Evolutionary conservation across 2,329 filamentous ascomycete species (phyloP), one percentile per base, ranked within the genome.

Genomic region (Diaporthe amygdali): DNA sequence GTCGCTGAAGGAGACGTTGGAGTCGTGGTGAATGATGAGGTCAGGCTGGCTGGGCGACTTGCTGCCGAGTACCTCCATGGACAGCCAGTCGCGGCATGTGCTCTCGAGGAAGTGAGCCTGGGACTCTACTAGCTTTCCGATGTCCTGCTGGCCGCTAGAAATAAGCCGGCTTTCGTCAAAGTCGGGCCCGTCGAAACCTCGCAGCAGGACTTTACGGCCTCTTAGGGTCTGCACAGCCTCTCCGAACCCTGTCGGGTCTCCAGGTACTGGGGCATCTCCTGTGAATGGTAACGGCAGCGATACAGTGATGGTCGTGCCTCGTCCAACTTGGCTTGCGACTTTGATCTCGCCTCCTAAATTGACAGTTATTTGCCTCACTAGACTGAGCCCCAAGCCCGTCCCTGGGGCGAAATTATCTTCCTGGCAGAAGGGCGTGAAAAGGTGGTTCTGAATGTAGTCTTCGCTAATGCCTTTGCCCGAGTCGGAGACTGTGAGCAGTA

Each of bases 391-490:
- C 0, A 94, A 82, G 0, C 92, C 91, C 0, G 89, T 88, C 0
- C 92, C 91, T 0, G 88, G 85, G 0, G 87, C 84, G 0, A 93
- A 78, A 0, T 83, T 79, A 61, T 92, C 86, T 75, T 93, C 92
- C 73, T 94, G 92, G 0, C 85, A 80, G 71, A 93, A 93, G 0
- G 91, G 89, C 0, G 86, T 88, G 76, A 91, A 94, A 0, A 93
- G 79, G 14, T 86, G 85, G 10, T 88, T 86, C 32, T 86, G 83
- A 17, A 93, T 80, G 73, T 89, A 94, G 14, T 92, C 88, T 8
- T 88, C 83, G 0, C 86, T 87, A 41, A 94, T 94, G 1, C 92
- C 92, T 54, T 85, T 86, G 1, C 92, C 92, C 0, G 91, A 91
- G 74, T 94, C 92, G 0, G 84, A 82, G 1, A 94, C 86, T 0